phyloP scores from a whole-genome alignment of 2,329 filamentous ascomycete species.

The Penicillium verrucosum region DNA sequence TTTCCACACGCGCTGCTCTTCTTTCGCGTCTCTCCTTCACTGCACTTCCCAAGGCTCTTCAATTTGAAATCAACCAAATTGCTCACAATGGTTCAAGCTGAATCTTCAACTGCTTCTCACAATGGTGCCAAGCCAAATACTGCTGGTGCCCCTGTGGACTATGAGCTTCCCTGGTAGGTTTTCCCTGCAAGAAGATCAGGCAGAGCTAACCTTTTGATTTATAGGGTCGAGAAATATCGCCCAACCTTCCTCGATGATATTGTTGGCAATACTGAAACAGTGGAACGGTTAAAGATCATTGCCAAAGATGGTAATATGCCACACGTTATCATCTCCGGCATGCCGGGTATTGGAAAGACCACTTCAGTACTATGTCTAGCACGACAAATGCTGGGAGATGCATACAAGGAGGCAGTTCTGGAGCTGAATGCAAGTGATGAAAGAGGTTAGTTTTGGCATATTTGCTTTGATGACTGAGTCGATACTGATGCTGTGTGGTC shows the following conservation, averaged over 20 bases:
- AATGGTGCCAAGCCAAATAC: slow-evolving; percentile 42
- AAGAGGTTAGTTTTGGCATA: slow-evolving; percentile 55
- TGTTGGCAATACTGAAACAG: slow-evolving; percentile 95
- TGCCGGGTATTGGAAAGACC: slow-evolving; percentile 98
- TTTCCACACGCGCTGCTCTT: slow-evolving; percentile 25
- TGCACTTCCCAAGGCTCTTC: not conserved
- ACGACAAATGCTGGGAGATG: slow-evolving; percentile 81
- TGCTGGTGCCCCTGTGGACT: slow-evolving; percentile 42
- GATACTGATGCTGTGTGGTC: slow-evolving; percentile 1
- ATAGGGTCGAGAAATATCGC: slow-evolving; percentile 96
- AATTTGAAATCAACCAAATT: not conserved
- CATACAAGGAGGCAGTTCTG: slow-evolving; percentile 95
- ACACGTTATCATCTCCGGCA: slow-evolving; percentile 98
- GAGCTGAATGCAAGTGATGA: slow-evolving; percentile 97
- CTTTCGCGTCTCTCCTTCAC: slow-evolving; percentile 28
- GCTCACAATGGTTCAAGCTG: slow-evolving; percentile 44
- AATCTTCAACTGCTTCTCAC: slow-evolving; percentile 46
- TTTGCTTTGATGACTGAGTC: not conserved
- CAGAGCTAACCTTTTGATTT: slow-evolving; percentile 15
- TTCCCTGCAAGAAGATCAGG: not conserved
- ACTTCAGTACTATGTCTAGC: slow-evolving; percentile 92
- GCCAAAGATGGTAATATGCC: slow-evolving; percentile 99
- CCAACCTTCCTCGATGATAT: slow-evolving; percentile 94
- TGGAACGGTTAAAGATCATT: slow-evolving; percentile 96
- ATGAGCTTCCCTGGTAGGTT: slow-evolving; percentile 50